Evolutionary conservation across 768 basidiomycete species (phyloP), one percentile per base, ranked within the genome.

Genomic region (Lyophyllum shimeji): DNA sequence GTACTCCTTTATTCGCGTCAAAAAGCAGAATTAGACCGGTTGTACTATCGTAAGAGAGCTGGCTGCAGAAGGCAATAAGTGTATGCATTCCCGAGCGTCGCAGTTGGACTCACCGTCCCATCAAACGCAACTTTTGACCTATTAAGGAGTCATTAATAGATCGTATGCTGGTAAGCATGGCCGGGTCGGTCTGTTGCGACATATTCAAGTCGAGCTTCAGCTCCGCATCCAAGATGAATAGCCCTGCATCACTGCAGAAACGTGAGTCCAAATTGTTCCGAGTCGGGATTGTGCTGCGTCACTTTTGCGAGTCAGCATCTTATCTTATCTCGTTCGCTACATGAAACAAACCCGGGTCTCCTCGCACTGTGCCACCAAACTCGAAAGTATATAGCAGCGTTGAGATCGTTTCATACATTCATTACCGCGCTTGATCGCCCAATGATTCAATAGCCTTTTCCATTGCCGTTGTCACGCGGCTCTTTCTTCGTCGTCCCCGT

Each of bases 51-150:
- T 86, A 85, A 27, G 77, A 73, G 33, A 86, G 74, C 59, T 87
- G 73, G 63, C 87, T 89, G 62, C 42, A 45, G 54, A 42, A 39
- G 33, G 23, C 34, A 37, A 49, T 25, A 40, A 20, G 29, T 18
- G 29, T 53, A 31, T 20, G 45, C 57, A 56, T 46, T 50, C 46
- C 11, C 15, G 12, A 31, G 3, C 23, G 20, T 9, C 33, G 9
- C 20, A 23, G 5, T 21, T 12, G 21, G 13, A 65, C 79, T 55
- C 67, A 86, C 86, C 81, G 73, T 61, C 84, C 86, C 23, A 82
- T 81, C 46, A 87, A 68, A 54, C 85, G 75, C 58, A 87, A 60
- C 69, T 87, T 87, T 52, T 70, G 71, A 45, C 82, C 81, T 45
- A 74, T 60, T 33, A 78, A 60, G 15, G 66, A 62, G 18, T 73